Conservation (phyloP, 2,329 filamentous ascomycete genomes). For the Periconia digitata region DNA sequence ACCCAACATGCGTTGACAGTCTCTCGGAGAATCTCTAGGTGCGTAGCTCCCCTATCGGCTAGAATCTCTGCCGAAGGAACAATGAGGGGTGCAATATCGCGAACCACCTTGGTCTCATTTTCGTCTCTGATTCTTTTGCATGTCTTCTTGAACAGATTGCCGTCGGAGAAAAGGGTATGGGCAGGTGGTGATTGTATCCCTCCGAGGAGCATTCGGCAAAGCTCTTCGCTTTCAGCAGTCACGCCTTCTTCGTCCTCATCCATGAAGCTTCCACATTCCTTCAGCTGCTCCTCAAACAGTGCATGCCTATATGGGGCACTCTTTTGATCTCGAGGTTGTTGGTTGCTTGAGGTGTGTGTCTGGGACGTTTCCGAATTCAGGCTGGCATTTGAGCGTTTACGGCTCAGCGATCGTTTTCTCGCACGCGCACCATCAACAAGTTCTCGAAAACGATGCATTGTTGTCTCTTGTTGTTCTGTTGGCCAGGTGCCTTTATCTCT, state of each 20-base stretch:
- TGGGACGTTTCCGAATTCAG: slow-evolving; percentile 1
- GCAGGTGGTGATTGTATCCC: slow-evolving; percentile 2
- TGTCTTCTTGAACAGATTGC: slow-evolving; percentile 19
- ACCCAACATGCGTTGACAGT: slow-evolving; percentile 49
- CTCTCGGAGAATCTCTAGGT: slow-evolving; percentile 39
- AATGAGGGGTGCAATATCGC: slow-evolving; percentile 10
- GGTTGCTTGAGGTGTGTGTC: slow-evolving; percentile 10
- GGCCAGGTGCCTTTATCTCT: slow-evolving; percentile 13
- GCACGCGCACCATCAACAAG: slow-evolving; percentile 10
- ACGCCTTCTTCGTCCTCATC: slow-evolving; percentile 19
- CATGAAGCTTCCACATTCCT: slow-evolving; percentile 39
- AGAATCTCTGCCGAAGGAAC: slow-evolving; percentile 44
- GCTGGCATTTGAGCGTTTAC: slow-evolving; percentile 8
- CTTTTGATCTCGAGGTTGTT: slow-evolving; percentile 22
- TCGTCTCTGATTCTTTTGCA: slow-evolving; percentile 13
- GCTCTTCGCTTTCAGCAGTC: slow-evolving; percentile 2
- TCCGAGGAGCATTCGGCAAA: slow-evolving; percentile 7
- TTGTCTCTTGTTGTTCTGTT: slow-evolving; percentile 17
- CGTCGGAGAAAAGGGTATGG: slow-evolving; percentile 6
- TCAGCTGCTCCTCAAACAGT: slow-evolving; percentile 43
- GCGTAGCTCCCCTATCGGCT: slow-evolving; percentile 16
- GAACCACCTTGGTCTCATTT: slow-evolving; percentile 20
- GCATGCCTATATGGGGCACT: slow-evolving; percentile 27
- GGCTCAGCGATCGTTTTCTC: slow-evolving; percentile 12
- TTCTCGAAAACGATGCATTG: slow-evolving; percentile 15